Conservation (phyloP, 179 eudicot species). For the Corrigiola litoralis region DNA sequence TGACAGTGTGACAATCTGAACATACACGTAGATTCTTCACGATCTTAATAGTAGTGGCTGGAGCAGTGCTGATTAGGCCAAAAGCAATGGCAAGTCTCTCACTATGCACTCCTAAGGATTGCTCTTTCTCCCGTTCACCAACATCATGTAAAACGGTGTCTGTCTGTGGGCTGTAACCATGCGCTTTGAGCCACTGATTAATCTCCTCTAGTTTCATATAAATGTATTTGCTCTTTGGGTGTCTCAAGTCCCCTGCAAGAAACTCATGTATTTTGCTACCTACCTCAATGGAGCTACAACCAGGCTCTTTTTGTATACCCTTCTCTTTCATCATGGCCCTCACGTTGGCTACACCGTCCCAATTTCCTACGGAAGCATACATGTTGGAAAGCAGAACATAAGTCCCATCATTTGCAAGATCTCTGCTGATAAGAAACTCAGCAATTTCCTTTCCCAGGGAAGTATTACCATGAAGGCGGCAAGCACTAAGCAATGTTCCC, state of each 20-base stretch:
- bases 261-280: conserved; percentile 56
- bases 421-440: conserved; percentile 38
- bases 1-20: conserved; percentile 57
- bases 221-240: conserved; percentile 52
- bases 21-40: conserved; percentile 62
- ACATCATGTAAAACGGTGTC: conserved; percentile 45
- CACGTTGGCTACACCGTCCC: conserved; percentile 53
- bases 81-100: conserved; percentile 65
- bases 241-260: conserved; percentile 68
- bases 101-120: conserved; percentile 54
- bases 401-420: conserved; percentile 47
- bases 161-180: conserved; percentile 47
- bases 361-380: conserved; percentile 48
- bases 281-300: conserved; percentile 69
- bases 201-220: conserved; percentile 60
- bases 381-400: conserved; percentile 59
- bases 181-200: conserved; percentile 33
- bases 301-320: conserved; percentile 61
- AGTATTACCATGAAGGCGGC: conserved; percentile 46
- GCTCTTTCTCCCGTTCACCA: conserved; percentile 41
- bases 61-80: conserved; percentile 55
- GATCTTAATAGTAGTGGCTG: conserved; percentile 48
- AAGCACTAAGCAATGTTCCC: conserved; percentile 61
- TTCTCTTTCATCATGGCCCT: conserved; percentile 52
- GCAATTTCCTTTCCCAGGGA: conserved; percentile 51